phyloP scores from a whole-genome alignment of 2,329 filamentous ascomycete species.

The Sporothrix euskadiensis region DNA sequence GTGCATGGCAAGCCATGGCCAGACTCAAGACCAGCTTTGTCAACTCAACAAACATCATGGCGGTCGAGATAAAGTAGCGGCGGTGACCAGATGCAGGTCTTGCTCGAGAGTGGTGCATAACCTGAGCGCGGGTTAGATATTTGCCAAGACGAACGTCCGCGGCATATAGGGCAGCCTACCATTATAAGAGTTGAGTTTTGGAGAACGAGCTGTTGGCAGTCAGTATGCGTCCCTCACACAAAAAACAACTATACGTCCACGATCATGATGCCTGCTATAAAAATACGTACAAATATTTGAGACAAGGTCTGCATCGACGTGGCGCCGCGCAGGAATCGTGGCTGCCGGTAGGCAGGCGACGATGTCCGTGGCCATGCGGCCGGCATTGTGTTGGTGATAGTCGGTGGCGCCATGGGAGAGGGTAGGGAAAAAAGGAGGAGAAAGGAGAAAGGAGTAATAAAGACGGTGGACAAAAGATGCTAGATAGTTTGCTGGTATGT shows the following conservation, averaged over 20 bases:
- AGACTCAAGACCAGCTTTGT: slow-evolving; percentile 18
- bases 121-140: not conserved
- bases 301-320: slow-evolving; percentile 15
- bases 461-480: not conserved
- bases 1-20: not conserved
- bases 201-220: slow-evolving; percentile 12
- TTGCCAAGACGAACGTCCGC: not conserved
- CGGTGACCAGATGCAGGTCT: not conserved
- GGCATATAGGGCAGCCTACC: not conserved
- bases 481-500: not conserved
- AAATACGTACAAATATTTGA: slow-evolving; percentile 12
- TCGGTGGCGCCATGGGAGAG: not conserved
- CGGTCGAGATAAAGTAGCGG: slow-evolving; percentile 22
- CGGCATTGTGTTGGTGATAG: not conserved
- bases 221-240: not conserved
- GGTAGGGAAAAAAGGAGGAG: not conserved
- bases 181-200: slow-evolving; percentile 21
- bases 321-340: slow-evolving; percentile 4
- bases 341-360: not conserved
- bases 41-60: slow-evolving; percentile 22
- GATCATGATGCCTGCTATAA: not conserved
- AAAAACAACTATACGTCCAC: not conserved
- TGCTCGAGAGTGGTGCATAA: slow-evolving; percentile 22
- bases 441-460: not conserved
- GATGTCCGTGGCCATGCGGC: not conserved